Evolutionary conservation across 108 stramenopile genomes (phyloP), one percentile per base, ranked within the genome.

Genomic region (Conticribra weissflogii): DNA sequence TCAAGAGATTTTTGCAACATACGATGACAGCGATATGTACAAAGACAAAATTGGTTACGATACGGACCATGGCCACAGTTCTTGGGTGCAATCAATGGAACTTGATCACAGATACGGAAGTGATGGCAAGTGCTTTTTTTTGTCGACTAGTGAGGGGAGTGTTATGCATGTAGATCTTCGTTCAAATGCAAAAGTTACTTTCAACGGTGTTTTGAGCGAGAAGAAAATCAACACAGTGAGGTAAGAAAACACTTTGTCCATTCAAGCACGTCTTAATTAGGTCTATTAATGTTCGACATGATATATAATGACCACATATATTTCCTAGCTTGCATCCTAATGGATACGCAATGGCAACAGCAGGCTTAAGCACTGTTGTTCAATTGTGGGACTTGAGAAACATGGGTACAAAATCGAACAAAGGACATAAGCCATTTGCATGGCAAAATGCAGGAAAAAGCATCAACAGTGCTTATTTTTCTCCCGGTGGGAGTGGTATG

Each of bases 181-280:
- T 21, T 51, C 64, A 16, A 78, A 81, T 41, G 79, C 74, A 17
- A 68, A 73, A 24, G 59, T 93, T 0, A 88, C 88, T 0, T 95
- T 87, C 47, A 55, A 91, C 55, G 65, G 72, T 64, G 33, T 56
- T 7, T 47, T 91, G 50, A 88, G 86, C 63, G 85, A 86, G 41
- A 90, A 84, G 70, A 95, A 95, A 67, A 86, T 95, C 63, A 94
- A 95, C 63, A 88, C 82, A 3, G 50, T 95, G 32, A 90, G 87
- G 90, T 91, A 63, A 73, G 90, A 50, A 23, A 31, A 63, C n/a
- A n/a, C n/a, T 41, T 52, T 1, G 2, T 62, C 58, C 23, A 3
- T 8, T 23, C 18, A 54, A 29, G 22, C 9, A 33, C 21, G 31
- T 3, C 1, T 2, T 1, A 54, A 8, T 12, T 16, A 2, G n/a